Conservation (phyloP, 2,329 filamentous ascomycete genomes). For the Curvularia verruculosa region DNA sequence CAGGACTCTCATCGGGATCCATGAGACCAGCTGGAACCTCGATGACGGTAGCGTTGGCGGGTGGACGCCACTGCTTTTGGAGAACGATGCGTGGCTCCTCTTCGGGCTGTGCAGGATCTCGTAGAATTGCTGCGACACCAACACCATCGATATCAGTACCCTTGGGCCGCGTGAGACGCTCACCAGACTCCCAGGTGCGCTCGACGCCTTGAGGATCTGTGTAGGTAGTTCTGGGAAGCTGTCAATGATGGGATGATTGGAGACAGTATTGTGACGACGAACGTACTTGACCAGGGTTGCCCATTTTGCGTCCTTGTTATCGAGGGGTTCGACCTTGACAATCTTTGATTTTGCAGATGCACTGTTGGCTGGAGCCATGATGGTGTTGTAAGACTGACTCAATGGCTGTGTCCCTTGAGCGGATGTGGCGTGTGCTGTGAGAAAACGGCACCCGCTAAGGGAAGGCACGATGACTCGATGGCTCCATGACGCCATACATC, state of each 20-base stretch:
- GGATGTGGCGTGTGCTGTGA: constrained; percentile 4
- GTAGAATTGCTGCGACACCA: constrained; percentile 72
- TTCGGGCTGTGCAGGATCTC: constrained; percentile 39
- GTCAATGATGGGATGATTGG: constrained; percentile 4
- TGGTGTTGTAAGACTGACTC: not conserved
- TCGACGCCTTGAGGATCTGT: constrained; percentile 64
- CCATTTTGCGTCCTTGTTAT: constrained; percentile 51
- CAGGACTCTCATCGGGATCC: constrained; percentile 64
- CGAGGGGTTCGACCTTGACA: constrained; percentile 44
- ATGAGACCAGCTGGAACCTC: constrained; percentile 68
- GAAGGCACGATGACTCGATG: not conserved
- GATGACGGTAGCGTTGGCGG: constrained; percentile 64
- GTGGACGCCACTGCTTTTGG: constrained; percentile 64
- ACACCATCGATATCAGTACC: constrained; percentile 71
- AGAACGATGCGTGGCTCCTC: constrained; percentile 45
- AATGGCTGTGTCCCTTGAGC: not conserved
- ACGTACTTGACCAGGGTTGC: constrained; percentile 49
- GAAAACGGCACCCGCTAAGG: constrained; percentile 1
- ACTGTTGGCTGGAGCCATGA: constrained; percentile 22
- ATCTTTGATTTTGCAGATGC: constrained; percentile 38
- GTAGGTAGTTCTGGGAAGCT: constrained; percentile 56
- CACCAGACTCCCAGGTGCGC: constrained; percentile 74
- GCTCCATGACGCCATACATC: constrained; percentile 18
- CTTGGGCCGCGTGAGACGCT: constrained; percentile 70
- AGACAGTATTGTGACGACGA: not conserved